A percentile compares a stretch with the other conserved stretches of the same genome.
phyloP scores from a whole-genome alignment of 805 yeast species.

The Wickerhamiella shivajii region DNA sequence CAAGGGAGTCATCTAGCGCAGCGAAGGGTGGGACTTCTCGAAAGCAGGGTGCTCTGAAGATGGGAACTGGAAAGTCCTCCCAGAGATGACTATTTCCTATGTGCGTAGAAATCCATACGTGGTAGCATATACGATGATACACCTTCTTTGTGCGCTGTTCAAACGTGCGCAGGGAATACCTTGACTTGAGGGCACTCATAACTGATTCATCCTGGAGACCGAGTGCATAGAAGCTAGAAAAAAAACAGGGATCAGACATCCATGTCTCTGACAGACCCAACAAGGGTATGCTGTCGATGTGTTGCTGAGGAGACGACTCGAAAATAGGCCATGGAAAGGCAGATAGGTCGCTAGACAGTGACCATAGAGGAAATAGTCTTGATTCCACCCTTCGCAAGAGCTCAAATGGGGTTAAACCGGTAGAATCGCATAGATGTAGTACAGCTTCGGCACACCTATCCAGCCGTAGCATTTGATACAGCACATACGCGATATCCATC shows the following conservation, averaged over 20 bases:
- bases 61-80: constrained; percentile 1
- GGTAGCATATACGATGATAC: neutral
- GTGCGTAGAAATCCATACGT: neutral
- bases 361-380: too few species aligned
- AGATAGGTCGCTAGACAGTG: too few species aligned
- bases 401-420: too few species aligned
- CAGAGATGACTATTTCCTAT: neutral
- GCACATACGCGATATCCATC: too few species aligned
- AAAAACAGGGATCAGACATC: constrained; percentile 1
- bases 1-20: neutral
- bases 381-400: too few species aligned
- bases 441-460: too few species aligned
- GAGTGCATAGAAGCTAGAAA: constrained; percentile 1
- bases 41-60: neutral
- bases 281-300: too few species aligned
- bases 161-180: neutral
- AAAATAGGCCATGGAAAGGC: too few species aligned
- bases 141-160: neutral
- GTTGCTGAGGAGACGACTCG: too few species aligned
- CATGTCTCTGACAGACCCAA: constrained; percentile 2
- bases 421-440: too few species aligned
- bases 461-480: too few species aligned
- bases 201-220: neutral
- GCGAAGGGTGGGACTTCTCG: neutral
- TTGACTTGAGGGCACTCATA: neutral